A percentile compares a stretch with the other conserved stretches of the same genome.
Evolutionary conservation across 2,329 filamentous ascomycete species (phyloP).

Genomic region (Akanthomyces muscarius): DNA sequence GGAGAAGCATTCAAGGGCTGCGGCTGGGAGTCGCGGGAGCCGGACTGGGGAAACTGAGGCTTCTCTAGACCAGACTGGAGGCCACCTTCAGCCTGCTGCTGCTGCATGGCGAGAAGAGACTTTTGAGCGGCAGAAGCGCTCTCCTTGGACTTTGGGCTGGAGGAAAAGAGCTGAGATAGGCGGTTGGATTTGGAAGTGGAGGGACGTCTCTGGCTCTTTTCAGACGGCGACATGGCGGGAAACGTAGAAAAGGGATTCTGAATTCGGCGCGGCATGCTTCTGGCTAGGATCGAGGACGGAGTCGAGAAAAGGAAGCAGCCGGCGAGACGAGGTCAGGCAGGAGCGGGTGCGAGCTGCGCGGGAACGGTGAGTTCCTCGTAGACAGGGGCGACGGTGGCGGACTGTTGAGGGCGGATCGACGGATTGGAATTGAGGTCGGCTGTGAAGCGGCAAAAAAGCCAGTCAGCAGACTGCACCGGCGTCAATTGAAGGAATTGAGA

Average conservation of each 20-base stretch:
- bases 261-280: conserved; percentile 57
- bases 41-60: neutral
- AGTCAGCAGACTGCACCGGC: conserved; percentile 3
- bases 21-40: conserved; percentile 6
- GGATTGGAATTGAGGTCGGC: neutral
- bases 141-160: conserved; percentile 71
- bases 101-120: conserved; percentile 63
- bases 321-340: neutral
- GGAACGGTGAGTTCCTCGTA: neutral
- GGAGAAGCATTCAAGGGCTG: conserved; percentile 41
- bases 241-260: conserved; percentile 53
- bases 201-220: conserved; percentile 53
- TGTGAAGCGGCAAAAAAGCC: neutral
- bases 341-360: neutral
- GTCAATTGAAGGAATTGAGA: conserved; percentile 1
- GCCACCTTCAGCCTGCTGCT: conserved; percentile 29
- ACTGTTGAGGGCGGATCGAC: neutral
- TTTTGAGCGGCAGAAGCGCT: conserved; percentile 58
- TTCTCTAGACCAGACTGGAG: neutral
- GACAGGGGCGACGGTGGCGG: neutral
- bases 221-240: conserved; percentile 43
- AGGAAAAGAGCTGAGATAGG: conserved; percentile 78
- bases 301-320: conserved; percentile 11
- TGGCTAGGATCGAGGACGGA: neutral
- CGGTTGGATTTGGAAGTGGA: conserved; percentile 69